phyloP scores from a whole-genome alignment of 768 basidiomycete species.

The Pulveroboletus sp. region DNA sequence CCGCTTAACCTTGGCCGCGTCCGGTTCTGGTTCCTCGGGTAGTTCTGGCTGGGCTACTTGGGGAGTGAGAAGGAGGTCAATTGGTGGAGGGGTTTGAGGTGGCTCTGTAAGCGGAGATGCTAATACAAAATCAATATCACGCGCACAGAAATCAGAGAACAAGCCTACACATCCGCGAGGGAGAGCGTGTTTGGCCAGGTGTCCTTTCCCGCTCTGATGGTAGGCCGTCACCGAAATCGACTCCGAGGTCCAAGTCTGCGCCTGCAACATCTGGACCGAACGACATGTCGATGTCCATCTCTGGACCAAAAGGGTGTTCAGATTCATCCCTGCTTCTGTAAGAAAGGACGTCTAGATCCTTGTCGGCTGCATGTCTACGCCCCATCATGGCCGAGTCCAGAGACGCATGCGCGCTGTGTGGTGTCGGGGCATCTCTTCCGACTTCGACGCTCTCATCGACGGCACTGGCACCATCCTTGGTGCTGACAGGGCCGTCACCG shows the following conservation, averaged over 20 bases:
- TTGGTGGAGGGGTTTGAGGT: constrained; percentile 74
- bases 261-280: constrained; percentile 49
- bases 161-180: constrained; percentile 67
- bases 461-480: constrained; percentile 47
- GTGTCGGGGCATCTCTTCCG: constrained; percentile 65
- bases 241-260: constrained; percentile 65
- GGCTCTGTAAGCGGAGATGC: constrained; percentile 76
- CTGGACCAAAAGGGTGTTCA: constrained; percentile 61
- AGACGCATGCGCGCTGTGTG: constrained; percentile 48
- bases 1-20: constrained; percentile 41
- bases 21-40: constrained; percentile 36
- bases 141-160: neutral
- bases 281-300: constrained; percentile 49
- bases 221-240: constrained; percentile 63
- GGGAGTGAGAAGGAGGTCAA: constrained; percentile 47
- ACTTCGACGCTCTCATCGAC: constrained; percentile 61
- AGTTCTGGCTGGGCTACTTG: constrained; percentile 41
- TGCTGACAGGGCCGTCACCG: constrained; percentile 52
- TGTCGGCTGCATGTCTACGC: constrained; percentile 39
- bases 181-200: constrained; percentile 56
- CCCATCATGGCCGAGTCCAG: constrained; percentile 62
- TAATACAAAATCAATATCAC: constrained; percentile 28
- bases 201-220: constrained; percentile 48
- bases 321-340: constrained; percentile 61
- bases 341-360: constrained; percentile 65